Evolutionary conservation across 2,329 filamentous ascomycete species (phyloP), one percentile per base, ranked within the genome.

Genomic region (Penicillium sclerotigenum): DNA sequence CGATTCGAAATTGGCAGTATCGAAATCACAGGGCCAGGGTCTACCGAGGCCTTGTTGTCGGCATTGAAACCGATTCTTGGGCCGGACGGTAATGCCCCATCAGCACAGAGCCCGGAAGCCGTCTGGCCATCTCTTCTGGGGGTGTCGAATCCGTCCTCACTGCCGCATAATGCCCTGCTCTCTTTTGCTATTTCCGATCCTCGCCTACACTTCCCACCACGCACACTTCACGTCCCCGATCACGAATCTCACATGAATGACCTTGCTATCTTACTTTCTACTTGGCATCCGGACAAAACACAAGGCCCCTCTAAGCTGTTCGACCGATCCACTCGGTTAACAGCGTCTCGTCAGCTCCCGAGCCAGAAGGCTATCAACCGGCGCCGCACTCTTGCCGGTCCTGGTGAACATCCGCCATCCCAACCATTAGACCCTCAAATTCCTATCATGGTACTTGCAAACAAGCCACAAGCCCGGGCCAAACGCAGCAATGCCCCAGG

Each of bases 341-440:
- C 77, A 53, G 88, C 89, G 26, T 83, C 83, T 4, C 81, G 81
- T 48, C 79, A 87, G 14, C 83, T 92, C 2, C 86, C 89, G 2
- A 85, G 81, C 11, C 91, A 96, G 68, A 90, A 90, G 67, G 82
- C 87, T 1, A 84, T 97, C 64, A 92, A 95, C 69, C 84, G 88
- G 46, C 86, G 93, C 43, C 90, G 87, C 71, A 79, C 83, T 14
- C 77, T 82, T 22, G 82, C 82, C 16, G 68, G 79, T 0, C 86
- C 89, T 0, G 91, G 91, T 1, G 72, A 80, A 24, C 79, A 82
- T 56, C 82, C 91, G 0, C 75, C 81, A 22, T 70, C 83, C 1
- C 79, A 80, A 9, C 61, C 78, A 1, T 79, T 77, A 9, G 91
- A 97, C 66, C 89, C 90, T 1, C 77, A 82, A 1, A 94, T 97